Percentiles rank a stretch among this genome's conserved stretches.
Conservation (phyloP, 768 basidiomycete species). For the Auriscalpium microsporum region DNA sequence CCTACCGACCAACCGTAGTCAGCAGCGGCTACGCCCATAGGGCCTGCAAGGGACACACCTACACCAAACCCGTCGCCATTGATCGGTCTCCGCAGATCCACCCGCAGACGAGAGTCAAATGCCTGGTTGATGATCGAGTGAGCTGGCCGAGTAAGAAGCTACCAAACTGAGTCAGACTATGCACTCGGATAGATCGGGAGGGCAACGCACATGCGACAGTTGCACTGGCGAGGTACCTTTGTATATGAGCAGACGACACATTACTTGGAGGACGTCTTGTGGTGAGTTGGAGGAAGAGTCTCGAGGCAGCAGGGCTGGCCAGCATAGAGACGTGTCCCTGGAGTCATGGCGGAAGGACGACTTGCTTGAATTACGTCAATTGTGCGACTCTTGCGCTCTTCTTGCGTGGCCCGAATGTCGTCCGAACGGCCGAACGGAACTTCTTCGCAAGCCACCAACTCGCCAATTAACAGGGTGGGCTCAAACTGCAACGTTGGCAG, state of each 20-base stretch:
- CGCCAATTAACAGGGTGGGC: not conserved
- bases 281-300: not conserved
- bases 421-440: too few relatives aligned
- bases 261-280: constrained; percentile 18
- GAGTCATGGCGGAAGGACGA: not conserved
- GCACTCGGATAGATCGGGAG: not conserved
- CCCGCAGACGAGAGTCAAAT: constrained; percentile 83
- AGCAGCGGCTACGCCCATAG: too few relatives aligned
- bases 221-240: constrained; percentile 92
- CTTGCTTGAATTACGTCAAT: not conserved
- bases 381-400: not conserved
- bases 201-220: constrained; percentile 62
- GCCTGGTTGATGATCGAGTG: constrained; percentile 98
- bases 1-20: constrained; percentile 33
- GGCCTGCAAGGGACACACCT: constrained; percentile 37
- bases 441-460: not conserved
- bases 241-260: constrained; percentile 93
- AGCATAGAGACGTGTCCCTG: not conserved
- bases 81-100: constrained; percentile 77
- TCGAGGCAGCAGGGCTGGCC: too few relatives aligned
- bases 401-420: too few relatives aligned
- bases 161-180: not conserved
- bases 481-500: not conserved
- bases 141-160: constrained; percentile 88
- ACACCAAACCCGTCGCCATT: constrained; percentile 97